Evolutionary conservation across 176 grass and related monocot species (phyloP), one percentile per base, ranked within the genome.

Genomic region (Cenchrus americanus): DNA sequence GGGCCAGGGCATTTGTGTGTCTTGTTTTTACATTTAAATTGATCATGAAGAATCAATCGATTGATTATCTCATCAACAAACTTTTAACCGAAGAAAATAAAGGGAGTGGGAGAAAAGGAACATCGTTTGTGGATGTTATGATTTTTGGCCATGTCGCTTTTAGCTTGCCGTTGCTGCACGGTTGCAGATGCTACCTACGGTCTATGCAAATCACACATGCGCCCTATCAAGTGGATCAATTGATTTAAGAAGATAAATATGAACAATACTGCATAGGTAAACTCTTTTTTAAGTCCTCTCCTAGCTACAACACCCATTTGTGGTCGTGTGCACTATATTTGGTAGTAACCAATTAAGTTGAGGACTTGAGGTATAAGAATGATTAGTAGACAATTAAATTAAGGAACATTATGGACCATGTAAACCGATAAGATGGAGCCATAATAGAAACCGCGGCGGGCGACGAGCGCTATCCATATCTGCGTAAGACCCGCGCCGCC

Each of bases 121-220:
- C 37, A 17, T 65, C 68, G 21, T 62, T 6, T 27, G 8, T 71
- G 55, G 66, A 86, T 47, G 57, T 43, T 34, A 14, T 37, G 34
- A 53, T 23, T 32, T 23, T 32, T 37, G 34, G 34, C 34, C 34
- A 37, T 37, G 62, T 81, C 51, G 40, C 67, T 68, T 58, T 76
- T 80, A 46, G 37, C 70, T 67, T 21, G 69, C 17, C 66, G 24
- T 66, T 52, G 17, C 37, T 52, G 22, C 34, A 54, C 0, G 34
- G 17, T 37, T 42, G 41, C 62, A 81, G 52, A 81, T 61, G 68
- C 34, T 68, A 80, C 59, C 18, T 73, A 18, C 58, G 77, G n/a
- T 63, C 11, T 30, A 5, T 72, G 57, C 76, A 86, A 65, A 80
- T 86, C 77, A 66, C 76, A 73, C 76, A 73, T 73, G 58, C n/a